Conservation (phyloP, 257 asterid species). For the Fraxinus excelsior region DNA sequence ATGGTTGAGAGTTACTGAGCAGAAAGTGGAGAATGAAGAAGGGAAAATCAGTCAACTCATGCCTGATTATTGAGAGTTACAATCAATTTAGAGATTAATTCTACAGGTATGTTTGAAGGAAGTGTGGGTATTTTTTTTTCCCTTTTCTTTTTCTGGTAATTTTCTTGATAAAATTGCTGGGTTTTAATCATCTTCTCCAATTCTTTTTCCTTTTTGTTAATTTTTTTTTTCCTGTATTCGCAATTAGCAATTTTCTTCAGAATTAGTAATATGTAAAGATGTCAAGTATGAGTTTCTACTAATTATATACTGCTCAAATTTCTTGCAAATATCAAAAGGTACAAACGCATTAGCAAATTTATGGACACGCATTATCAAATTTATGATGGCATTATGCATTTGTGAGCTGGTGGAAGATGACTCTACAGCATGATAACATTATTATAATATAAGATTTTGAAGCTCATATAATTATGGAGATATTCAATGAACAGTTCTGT, state of each 20-base stretch:
- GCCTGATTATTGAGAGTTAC: conserved; percentile 71
- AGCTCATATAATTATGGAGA: conserved; percentile 17
- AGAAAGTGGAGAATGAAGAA: conserved; percentile 63
- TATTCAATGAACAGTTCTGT: conserved; percentile 19
- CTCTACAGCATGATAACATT: conserved; percentile 18
- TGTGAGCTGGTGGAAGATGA: conserved; percentile 22
- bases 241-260: conserved; percentile 16
- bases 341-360: background rate
- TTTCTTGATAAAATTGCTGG: conserved; percentile 5
- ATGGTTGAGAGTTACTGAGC: conserved; percentile 81
- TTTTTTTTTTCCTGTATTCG: background rate
- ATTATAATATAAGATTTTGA: conserved; percentile 9
- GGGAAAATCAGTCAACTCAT: conserved; percentile 71
- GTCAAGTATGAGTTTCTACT: background rate
- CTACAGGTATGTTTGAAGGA: conserved; percentile 35
- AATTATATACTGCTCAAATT: background rate
- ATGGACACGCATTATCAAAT: background rate
- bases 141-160: background rate
- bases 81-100: conserved; percentile 21
- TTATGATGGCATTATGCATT: background rate
- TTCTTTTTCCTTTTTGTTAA: conserved; percentile 8
- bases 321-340: background rate
- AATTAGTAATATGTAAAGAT: conserved; percentile 30
- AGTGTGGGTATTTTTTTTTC: conserved; percentile 15
- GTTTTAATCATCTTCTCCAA: conserved; percentile 3